These are phyloP conservation scores for Ophiostoma perfectum DNA, from an alignment of 2,329 filamentous ascomycete species.

Conservation along the genomic window DNA sequence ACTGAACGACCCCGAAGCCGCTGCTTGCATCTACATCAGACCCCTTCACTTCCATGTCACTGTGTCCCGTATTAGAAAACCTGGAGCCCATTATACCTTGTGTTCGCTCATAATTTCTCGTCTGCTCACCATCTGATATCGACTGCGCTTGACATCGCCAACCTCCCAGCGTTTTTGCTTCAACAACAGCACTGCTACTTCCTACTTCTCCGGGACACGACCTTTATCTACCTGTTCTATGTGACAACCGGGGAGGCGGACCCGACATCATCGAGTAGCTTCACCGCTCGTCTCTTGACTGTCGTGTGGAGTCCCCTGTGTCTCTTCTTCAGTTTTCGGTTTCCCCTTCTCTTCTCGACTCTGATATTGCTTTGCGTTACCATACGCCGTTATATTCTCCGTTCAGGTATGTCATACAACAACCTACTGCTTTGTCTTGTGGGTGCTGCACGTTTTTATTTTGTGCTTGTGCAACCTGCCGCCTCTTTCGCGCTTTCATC, in stretches of 20 bases:
- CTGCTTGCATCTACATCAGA: background rate
- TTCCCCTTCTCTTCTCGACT: background rate
- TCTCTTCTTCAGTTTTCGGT: background rate
- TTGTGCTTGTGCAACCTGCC: conserved; percentile 1
- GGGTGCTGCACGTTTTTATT: conserved; percentile 11
- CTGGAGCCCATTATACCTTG: background rate
- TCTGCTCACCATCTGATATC: background rate
- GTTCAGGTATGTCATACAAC: background rate
- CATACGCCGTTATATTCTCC: background rate
- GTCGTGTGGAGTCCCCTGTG: conserved; percentile 7
- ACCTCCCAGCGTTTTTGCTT: background rate
- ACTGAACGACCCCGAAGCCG: background rate
- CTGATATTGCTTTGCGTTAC: background rate
- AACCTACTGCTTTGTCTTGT: conserved; percentile 8
- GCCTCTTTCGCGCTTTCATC: background rate
- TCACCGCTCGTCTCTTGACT: conserved; percentile 26
- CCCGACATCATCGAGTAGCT: conserved; percentile 33
- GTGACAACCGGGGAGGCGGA: conserved; percentile 35
- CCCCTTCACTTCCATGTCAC: background rate
- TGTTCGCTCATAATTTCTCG: background rate
- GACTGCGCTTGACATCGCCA: background rate
- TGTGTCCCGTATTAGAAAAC: too few relatives aligned
- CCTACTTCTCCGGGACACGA: conserved; percentile 20
- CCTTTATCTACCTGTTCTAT: conserved; percentile 31
- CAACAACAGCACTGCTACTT: conserved; percentile 11